Evolutionary conservation across 345 rosid species (phyloP).

Genomic region (Diplotaxis tenuifolia): DNA sequence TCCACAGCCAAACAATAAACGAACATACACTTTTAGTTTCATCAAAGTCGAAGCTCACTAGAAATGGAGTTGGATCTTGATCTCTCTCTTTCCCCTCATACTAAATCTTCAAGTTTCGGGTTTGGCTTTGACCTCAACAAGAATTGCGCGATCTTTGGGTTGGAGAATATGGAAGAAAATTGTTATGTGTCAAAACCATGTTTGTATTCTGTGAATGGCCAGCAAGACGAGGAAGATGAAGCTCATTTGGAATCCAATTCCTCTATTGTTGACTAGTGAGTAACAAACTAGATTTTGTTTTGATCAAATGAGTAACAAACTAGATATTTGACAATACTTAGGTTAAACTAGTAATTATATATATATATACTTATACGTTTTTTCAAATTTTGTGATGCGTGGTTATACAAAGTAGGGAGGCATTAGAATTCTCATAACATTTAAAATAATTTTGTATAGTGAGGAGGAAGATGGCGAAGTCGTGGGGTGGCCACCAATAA

Average conservation of each 20-base stretch:
- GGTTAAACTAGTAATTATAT: too few species aligned
- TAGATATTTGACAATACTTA: background rate
- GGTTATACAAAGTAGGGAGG: background rate
- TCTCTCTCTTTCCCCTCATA: conserved; percentile 34
- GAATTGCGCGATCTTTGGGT: background rate
- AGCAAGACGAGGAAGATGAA: conserved; percentile 53
- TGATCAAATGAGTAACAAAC: too few species aligned
- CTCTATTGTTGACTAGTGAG: conserved; percentile 44
- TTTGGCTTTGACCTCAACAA: conserved; percentile 29
- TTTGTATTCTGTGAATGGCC: conserved; percentile 38
- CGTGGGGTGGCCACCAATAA: conserved; percentile 83
- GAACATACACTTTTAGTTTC: conserved; percentile 9
- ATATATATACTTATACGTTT: background rate
- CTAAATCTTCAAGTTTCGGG: conserved; percentile 21
- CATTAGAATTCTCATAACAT: background rate
- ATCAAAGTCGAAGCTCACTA: conserved; percentile 18
- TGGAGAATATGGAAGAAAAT: background rate
- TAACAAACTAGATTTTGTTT: too few species aligned
- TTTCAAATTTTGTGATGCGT: background rate
- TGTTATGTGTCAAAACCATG: background rate
- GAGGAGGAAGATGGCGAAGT: conserved; percentile 37
- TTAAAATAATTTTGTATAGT: conserved; percentile 22
- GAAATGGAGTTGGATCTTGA: conserved; percentile 35
- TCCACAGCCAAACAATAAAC: conserved; percentile 16
- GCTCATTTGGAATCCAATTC: conserved; percentile 35